phyloP scores from a whole-genome alignment of 352 stramenopile genomes.

The Phytophthora aleatoria region DNA sequence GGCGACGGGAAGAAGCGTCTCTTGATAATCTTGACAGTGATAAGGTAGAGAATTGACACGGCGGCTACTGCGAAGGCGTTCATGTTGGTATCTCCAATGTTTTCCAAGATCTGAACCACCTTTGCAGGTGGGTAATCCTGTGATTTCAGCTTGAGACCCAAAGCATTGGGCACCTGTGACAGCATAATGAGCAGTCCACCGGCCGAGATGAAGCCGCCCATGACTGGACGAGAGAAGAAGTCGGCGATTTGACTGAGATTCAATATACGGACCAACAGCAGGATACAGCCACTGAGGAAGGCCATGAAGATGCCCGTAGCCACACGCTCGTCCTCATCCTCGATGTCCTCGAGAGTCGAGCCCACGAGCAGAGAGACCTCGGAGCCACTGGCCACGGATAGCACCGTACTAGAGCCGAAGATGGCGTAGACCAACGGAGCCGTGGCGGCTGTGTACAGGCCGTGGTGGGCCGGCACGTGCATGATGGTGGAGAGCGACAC shows the following conservation, averaged over 20 bases:
- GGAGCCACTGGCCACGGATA: slow-evolving; percentile 22
- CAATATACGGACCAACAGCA: slow-evolving; percentile 16
- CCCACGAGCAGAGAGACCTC: slow-evolving; percentile 25
- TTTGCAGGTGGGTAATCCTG: slow-evolving; percentile 19
- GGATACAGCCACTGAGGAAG: slow-evolving; percentile 21
- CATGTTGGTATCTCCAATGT: slow-evolving; percentile 20
- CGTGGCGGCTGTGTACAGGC: slow-evolving; percentile 22
- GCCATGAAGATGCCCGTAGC: slow-evolving; percentile 18
- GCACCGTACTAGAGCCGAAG: slow-evolving; percentile 24
- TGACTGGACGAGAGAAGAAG: slow-evolving; percentile 27
- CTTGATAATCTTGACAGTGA: slow-evolving; percentile 20
- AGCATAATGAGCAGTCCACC: slow-evolving; percentile 25
- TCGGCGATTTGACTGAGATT: slow-evolving; percentile 25
- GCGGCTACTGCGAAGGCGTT: slow-evolving; percentile 19
- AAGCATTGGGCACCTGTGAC: slow-evolving; percentile 21
- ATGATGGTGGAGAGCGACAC: slow-evolving; percentile 22
- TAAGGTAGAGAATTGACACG: slow-evolving; percentile 11
- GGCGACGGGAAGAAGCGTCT: slow-evolving; percentile 17
- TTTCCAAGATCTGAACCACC: slow-evolving; percentile 15
- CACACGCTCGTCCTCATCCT: slow-evolving; percentile 18
- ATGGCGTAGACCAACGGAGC: slow-evolving; percentile 22
- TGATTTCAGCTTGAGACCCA: slow-evolving; percentile 24
- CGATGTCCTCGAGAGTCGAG: slow-evolving; percentile 18
- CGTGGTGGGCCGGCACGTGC: slow-evolving; percentile 17
- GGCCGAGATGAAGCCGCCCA: slow-evolving; percentile 26